Conservation (phyloP, 2,329 filamentous ascomycete genomes). For the Penicillium expansum region DNA sequence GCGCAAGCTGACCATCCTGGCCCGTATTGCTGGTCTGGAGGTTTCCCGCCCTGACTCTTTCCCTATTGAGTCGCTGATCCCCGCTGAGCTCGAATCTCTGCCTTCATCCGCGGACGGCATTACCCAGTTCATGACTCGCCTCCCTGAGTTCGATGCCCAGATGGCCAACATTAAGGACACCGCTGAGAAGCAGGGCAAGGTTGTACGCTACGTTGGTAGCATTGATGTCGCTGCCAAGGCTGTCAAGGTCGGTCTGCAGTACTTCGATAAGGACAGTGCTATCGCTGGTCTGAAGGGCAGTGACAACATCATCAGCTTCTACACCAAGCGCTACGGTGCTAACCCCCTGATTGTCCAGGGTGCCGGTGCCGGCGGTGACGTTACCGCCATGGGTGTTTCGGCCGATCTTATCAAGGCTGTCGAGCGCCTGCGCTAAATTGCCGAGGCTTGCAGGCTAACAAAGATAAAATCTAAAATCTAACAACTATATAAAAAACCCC, state of each 20-base stretch:
- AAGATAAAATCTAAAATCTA: not conserved
- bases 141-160: slow-evolving; percentile 78
- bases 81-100: slow-evolving; percentile 75
- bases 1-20: slow-evolving; percentile 93
- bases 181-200: slow-evolving; percentile 85
- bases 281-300: slow-evolving; percentile 95
- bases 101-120: slow-evolving; percentile 56
- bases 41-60: slow-evolving; percentile 84
- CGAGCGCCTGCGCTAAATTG: slow-evolving; percentile 59
- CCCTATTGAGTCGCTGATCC: slow-evolving; percentile 91
- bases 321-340: slow-evolving; percentile 87
- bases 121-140: slow-evolving; percentile 77
- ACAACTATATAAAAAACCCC: not conserved
- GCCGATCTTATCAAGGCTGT: slow-evolving; percentile 87
- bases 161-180: slow-evolving; percentile 86
- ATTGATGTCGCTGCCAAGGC: slow-evolving; percentile 77
- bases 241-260: slow-evolving; percentile 90
- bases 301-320: slow-evolving; percentile 99
- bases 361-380: slow-evolving; percentile 87
- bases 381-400: slow-evolving; percentile 98
- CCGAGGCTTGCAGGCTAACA: not conserved
- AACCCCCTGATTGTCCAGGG: slow-evolving; percentile 94
- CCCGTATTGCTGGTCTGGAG: slow-evolving; percentile 75
- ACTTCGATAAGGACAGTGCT: slow-evolving; percentile 80
- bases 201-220: slow-evolving; percentile 90